These are phyloP conservation scores for Phialocephala subalpina DNA, from an alignment of 2,329 filamentous ascomycete genomes.

Conservation along the genomic window DNA sequence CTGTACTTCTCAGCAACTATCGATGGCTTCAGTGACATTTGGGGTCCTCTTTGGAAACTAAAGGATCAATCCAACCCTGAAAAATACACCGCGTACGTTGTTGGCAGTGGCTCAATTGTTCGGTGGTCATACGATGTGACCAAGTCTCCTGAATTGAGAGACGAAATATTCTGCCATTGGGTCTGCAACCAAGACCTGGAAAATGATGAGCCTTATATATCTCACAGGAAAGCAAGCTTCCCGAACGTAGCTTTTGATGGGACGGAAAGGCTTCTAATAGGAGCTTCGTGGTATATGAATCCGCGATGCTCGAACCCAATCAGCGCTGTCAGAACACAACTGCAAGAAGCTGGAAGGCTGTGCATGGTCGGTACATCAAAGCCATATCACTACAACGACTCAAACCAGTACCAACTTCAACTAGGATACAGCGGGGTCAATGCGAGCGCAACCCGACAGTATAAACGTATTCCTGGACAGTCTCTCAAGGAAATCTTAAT, in stretches of 20 bases:
- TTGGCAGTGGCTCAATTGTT: conserved; percentile 21
- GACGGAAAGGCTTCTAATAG: conserved; percentile 11
- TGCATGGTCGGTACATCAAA: conserved; percentile 20
- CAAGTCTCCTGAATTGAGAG: neutral
- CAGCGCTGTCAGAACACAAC: neutral
- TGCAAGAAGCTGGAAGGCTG: conserved; percentile 14
- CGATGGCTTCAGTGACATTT: conserved; percentile 22
- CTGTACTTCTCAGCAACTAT: conserved; percentile 23
- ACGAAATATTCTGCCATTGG: conserved; percentile 26
- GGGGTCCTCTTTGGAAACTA: conserved; percentile 24
- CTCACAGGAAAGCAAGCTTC: neutral
- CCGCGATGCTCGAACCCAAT: neutral
- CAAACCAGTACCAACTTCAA: conserved; percentile 24
- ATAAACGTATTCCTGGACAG: conserved; percentile 21
- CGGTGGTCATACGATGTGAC: neutral
- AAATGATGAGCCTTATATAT: neutral
- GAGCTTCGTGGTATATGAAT: conserved; percentile 3
- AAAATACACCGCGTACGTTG: conserved; percentile 8
- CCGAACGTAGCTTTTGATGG: conserved; percentile 8
- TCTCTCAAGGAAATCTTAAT: conserved; percentile 20
- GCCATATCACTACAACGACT: conserved; percentile 23
- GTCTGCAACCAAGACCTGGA: conserved; percentile 20
- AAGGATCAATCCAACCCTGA: neutral
- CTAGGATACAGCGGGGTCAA: conserved; percentile 23
- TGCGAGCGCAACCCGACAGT: conserved; percentile 19